phyloP scores from a whole-genome alignment of 805 yeast genomes.

The Cyberlindnera lachancei region DNA sequence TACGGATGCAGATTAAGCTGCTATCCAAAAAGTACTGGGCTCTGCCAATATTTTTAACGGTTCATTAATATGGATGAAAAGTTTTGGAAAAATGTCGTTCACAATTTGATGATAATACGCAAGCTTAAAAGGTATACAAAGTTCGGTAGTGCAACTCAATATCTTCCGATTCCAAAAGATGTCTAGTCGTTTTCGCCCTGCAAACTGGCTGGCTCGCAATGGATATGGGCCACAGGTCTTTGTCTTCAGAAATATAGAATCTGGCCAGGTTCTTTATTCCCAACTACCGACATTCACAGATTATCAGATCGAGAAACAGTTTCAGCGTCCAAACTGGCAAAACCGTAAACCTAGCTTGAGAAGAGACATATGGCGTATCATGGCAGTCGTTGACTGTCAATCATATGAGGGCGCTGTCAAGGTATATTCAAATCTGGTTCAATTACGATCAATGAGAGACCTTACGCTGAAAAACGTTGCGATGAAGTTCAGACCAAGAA shows the following conservation, averaged over 20 bases:
- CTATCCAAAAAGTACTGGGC: too few species aligned
- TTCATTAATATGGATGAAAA: not conserved
- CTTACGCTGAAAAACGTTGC: slow-evolving; percentile 52
- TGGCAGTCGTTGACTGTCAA: slow-evolving; percentile 73
- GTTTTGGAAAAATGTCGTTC: not conserved
- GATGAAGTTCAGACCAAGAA: slow-evolving; percentile 59
- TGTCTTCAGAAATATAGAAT: slow-evolving; percentile 75
- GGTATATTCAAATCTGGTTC: slow-evolving; percentile 67
- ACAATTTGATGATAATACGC: not conserved
- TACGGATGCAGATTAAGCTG: too few species aligned
- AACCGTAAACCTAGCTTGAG: slow-evolving; percentile 74
- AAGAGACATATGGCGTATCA: slow-evolving; percentile 82
- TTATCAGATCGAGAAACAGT: slow-evolving; percentile 44
- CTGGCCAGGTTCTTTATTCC: slow-evolving; percentile 85
- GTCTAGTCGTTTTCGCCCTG: slow-evolving; percentile 40
- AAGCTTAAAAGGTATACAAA: too few species aligned
- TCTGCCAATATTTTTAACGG: too few species aligned
- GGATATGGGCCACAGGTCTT: slow-evolving; percentile 78
- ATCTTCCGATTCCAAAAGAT: too few species aligned
- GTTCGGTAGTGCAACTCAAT: too few species aligned
- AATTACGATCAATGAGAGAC: slow-evolving; percentile 70
- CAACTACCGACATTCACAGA: slow-evolving; percentile 63
- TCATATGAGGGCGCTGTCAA: slow-evolving; percentile 57
- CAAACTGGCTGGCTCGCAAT: slow-evolving; percentile 49
- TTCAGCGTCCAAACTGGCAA: slow-evolving; percentile 82